phyloP scores from a whole-genome alignment of 371 early-diverging fungal genomes.

The Circinella umbellata region DNA sequence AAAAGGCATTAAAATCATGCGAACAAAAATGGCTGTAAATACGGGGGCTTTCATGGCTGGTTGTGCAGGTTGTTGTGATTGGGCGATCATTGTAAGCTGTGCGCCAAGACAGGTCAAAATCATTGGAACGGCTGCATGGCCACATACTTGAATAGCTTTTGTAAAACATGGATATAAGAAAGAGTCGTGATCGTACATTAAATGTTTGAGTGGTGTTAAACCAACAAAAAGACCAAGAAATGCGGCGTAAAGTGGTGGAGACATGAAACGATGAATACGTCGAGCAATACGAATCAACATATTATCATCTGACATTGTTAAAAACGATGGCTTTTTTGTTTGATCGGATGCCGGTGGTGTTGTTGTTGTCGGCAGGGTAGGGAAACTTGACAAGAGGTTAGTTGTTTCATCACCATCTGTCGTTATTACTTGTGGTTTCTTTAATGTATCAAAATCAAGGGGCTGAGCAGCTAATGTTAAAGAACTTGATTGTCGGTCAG shows the following conservation, averaged over 20 bases:
- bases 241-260: conserved; percentile 70
- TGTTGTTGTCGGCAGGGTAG: conserved; percentile 2
- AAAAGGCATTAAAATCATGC: conserved; percentile 53
- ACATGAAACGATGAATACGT: conserved; percentile 48
- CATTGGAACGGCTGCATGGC: conserved; percentile 72
- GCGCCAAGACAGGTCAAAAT: conserved; percentile 74
- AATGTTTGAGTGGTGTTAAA: conserved; percentile 52
- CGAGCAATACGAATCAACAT: conserved; percentile 2
- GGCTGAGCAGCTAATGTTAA: conserved; percentile 23
- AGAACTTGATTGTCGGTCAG: conserved; percentile 24
- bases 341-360: neutral
- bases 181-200: conserved; percentile 56
- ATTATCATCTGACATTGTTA: neutral
- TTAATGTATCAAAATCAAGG: conserved; percentile 5
- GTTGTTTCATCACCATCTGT: conserved; percentile 12
- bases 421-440: conserved; percentile 1
- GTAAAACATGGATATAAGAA: conserved; percentile 63
- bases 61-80: conserved; percentile 22
- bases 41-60: conserved; percentile 39
- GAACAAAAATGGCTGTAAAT: conserved; percentile 37
- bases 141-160: conserved; percentile 67
- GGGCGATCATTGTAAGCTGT: conserved; percentile 50
- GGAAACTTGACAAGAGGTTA: conserved; percentile 14
- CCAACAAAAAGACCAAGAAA: conserved; percentile 62
- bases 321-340: neutral